Percentiles rank a stretch among this genome's conserved stretches.
phyloP scores from a whole-genome alignment of 2,329 filamentous ascomycete genomes.

The Alternaria panax region DNA sequence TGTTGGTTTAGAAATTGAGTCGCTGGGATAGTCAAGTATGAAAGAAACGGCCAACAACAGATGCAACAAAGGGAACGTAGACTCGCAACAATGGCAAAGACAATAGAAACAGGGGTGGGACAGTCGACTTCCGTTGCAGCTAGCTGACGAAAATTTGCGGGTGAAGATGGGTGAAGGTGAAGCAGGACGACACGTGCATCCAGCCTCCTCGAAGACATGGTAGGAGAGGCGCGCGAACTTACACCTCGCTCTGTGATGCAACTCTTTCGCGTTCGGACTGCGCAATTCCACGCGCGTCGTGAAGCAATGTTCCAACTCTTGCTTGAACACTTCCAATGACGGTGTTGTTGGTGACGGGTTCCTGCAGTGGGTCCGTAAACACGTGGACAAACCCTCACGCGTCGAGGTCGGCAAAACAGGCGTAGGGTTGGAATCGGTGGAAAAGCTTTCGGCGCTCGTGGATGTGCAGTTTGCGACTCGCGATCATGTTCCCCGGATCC shows the following conservation, averaged over 20 bases:
- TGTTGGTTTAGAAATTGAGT: conserved; percentile 1
- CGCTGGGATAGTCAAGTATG: background rate
- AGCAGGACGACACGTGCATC: conserved; percentile 7
- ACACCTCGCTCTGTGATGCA: conserved; percentile 12
- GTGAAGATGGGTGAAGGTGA: conserved; percentile 14
- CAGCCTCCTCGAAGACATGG: conserved; percentile 10
- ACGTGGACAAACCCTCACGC: conserved; percentile 38
- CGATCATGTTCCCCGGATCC: conserved; percentile 26
- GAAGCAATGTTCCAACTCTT: conserved; percentile 11
- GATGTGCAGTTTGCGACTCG: conserved; percentile 17
- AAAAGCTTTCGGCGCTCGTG: conserved; percentile 16
- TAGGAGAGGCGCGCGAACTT: conserved; percentile 15
- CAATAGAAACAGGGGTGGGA: conserved; percentile 7
- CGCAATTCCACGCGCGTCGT: background rate
- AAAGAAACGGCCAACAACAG: conserved; percentile 6
- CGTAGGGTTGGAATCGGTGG: conserved; percentile 17
- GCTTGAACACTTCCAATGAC: conserved; percentile 16
- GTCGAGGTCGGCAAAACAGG: conserved; percentile 25
- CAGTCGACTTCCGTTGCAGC: background rate
- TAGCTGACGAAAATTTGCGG: conserved; percentile 6
- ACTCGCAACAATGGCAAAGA: conserved; percentile 13
- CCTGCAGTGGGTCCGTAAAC: conserved; percentile 30
- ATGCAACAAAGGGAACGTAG: background rate
- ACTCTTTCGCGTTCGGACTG: background rate
- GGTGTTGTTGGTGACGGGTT: conserved; percentile 19